phyloP scores from a whole-genome alignment of 2,329 filamentous ascomycete species.

The Capronia epimyces region DNA sequence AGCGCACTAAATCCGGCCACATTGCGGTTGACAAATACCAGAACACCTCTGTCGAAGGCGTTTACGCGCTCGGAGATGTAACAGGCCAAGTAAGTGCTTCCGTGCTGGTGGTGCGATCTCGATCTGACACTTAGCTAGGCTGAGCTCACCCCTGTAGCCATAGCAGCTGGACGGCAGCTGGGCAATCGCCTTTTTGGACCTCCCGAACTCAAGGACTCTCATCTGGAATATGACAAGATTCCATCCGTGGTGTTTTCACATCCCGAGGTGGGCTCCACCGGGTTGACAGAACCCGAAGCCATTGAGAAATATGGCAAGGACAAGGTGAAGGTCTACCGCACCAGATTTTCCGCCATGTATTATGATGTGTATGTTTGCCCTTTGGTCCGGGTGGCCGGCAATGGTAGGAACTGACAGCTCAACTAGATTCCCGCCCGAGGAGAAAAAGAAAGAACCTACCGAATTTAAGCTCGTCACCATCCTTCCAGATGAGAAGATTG shows the following conservation, averaged over 20 bases:
- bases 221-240: slow-evolving; percentile 47
- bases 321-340: slow-evolving; percentile 48
- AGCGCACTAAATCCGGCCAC: slow-evolving; percentile 38
- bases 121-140: slow-evolving; percentile 27
- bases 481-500: slow-evolving; percentile 47
- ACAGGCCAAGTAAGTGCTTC: slow-evolving; percentile 38
- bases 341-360: slow-evolving; percentile 47
- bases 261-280: slow-evolving; percentile 47
- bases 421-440: slow-evolving; percentile 40
- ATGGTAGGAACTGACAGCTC: neutral
- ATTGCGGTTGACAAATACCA: slow-evolving; percentile 48
- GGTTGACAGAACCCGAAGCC: slow-evolving; percentile 48
- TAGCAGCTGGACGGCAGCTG: slow-evolving; percentile 48
- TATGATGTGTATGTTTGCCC: slow-evolving; percentile 34
- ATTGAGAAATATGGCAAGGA: slow-evolving; percentile 45
- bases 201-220: slow-evolving; percentile 39
- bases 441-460: slow-evolving; percentile 47
- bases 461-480: slow-evolving; percentile 49
- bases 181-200: slow-evolving; percentile 48
- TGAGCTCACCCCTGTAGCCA: slow-evolving; percentile 49
- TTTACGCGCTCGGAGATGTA: slow-evolving; percentile 50
- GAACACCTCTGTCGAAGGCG: slow-evolving; percentile 44
- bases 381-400: neutral
- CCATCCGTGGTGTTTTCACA: slow-evolving; percentile 51
- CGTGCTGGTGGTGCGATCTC: neutral